phyloP scores from a whole-genome alignment of 768 basidiomycete species.

The Scleroderma citrinum region DNA sequence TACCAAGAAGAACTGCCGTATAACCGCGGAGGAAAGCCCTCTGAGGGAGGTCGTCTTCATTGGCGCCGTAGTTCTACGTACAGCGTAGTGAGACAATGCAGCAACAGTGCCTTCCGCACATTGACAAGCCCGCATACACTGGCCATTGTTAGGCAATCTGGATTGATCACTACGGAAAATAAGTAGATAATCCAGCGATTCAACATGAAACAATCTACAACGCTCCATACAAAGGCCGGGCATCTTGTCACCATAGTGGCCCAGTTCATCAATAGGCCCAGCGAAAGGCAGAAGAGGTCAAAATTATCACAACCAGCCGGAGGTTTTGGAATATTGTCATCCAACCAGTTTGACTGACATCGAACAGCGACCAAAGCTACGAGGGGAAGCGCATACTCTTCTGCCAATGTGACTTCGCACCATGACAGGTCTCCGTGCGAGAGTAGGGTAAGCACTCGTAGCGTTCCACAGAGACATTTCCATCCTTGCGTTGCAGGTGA shows the following conservation, averaged over 20 bases:
- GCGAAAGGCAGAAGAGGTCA: slow-evolving; percentile 69
- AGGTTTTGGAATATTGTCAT: background rate
- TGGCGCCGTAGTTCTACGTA: slow-evolving; percentile 37
- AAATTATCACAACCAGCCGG: slow-evolving; percentile 38
- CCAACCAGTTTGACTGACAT: slow-evolving; percentile 29
- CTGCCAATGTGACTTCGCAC: slow-evolving; percentile 45
- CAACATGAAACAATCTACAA: slow-evolving; percentile 34
- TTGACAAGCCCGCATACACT: slow-evolving; percentile 48
- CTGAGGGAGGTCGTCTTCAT: slow-evolving; percentile 27
- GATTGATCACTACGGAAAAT: slow-evolving; percentile 42
- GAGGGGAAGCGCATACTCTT: slow-evolving; percentile 41
- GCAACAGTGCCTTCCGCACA: slow-evolving; percentile 43
- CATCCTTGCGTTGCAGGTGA: slow-evolving; percentile 24
- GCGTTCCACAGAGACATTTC: slow-evolving; percentile 48
- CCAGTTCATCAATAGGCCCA: slow-evolving; percentile 73
- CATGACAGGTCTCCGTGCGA: slow-evolving; percentile 59
- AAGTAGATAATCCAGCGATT: background rate
- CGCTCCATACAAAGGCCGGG: slow-evolving; percentile 42
- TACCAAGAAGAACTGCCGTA: slow-evolving; percentile 66
- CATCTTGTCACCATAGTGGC: slow-evolving; percentile 52
- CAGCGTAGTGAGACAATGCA: slow-evolving; percentile 46
- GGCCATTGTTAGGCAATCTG: slow-evolving; percentile 49
- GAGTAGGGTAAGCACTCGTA: slow-evolving; percentile 67
- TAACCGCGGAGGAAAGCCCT: slow-evolving; percentile 62
- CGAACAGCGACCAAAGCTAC: slow-evolving; percentile 42